Evolutionary conservation across 2,329 filamentous ascomycete species (phyloP).

Genomic region (Phoma sp.): DNA sequence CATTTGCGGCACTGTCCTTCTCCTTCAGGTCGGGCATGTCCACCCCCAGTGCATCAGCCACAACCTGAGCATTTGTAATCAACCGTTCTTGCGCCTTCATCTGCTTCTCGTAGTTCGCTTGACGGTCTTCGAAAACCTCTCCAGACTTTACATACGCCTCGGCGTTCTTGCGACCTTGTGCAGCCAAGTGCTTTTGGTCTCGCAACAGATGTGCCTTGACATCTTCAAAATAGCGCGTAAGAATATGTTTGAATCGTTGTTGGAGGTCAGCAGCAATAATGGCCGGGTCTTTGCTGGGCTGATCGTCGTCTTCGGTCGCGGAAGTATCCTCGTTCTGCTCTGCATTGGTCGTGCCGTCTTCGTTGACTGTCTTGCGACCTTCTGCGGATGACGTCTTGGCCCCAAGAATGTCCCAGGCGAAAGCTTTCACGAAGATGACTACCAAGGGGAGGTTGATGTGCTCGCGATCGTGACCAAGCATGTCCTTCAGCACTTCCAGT

Average conservation of each 20-base stretch:
- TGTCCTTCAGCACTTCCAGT: conserved; percentile 94
- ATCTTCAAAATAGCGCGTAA: conserved; percentile 89
- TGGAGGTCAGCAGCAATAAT: conserved; percentile 79
- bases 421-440: conserved; percentile 94
- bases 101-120: conserved; percentile 93
- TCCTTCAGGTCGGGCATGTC: conserved; percentile 96
- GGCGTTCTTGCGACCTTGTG: conserved; percentile 90
- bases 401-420: conserved; percentile 93
- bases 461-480: conserved; percentile 91
- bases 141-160: conserved; percentile 98
- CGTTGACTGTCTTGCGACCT: conserved; percentile 82
- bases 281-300: conserved; percentile 69
- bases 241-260: conserved; percentile 82
- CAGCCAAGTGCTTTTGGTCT: conserved; percentile 88
- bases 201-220: conserved; percentile 85
- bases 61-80: conserved; percentile 84
- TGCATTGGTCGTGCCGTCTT: conserved; percentile 73
- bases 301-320: conserved; percentile 59
- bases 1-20: conserved; percentile 71
- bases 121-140: conserved; percentile 96
- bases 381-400: conserved; percentile 74
- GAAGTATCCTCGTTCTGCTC: conserved; percentile 60
- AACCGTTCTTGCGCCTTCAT: conserved; percentile 91
- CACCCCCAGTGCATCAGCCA: conserved; percentile 84
- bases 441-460: conserved; percentile 89